phyloP scores from a whole-genome alignment of 2,329 filamentous ascomycete species.

The Fusarium nodosum region DNA sequence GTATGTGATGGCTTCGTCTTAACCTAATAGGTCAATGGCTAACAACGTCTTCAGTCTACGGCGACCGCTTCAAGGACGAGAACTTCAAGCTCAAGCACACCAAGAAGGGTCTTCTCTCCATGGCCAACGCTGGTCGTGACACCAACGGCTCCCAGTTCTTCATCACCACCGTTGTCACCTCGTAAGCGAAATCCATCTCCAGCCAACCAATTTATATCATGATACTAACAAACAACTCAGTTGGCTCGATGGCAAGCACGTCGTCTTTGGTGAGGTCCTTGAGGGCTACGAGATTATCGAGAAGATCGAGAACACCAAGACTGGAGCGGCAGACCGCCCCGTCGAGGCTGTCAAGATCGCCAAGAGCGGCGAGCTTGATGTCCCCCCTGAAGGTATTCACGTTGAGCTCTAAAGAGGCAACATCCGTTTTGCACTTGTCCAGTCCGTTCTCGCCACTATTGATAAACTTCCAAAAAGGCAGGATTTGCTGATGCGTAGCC shows the following conservation, averaged over 20 bases:
- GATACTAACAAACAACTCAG: slow-evolving; percentile 55
- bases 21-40: slow-evolving; percentile 35
- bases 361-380: slow-evolving; percentile 86
- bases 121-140: slow-evolving; percentile 87
- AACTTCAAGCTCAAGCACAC: slow-evolving; percentile 96
- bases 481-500: slow-evolving; percentile 55
- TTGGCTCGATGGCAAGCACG: slow-evolving; percentile 87
- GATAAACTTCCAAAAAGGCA: slow-evolving; percentile 29
- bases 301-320: slow-evolving; percentile 80
- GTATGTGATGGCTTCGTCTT: slow-evolving; percentile 60
- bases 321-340: slow-evolving; percentile 75
- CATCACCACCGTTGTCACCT: slow-evolving; percentile 86
- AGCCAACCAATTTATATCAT: background rate
- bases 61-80: slow-evolving; percentile 86
- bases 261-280: slow-evolving; percentile 90
- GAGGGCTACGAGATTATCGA: slow-evolving; percentile 87
- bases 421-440: slow-evolving; percentile 45
- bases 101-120: slow-evolving; percentile 86
- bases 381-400: slow-evolving; percentile 93
- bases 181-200: slow-evolving; percentile 62
- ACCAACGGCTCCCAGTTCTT: slow-evolving; percentile 94
- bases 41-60: slow-evolving; percentile 73
- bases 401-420: slow-evolving; percentile 78
- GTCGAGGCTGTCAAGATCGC: slow-evolving; percentile 77
- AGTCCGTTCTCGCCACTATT: slow-evolving; percentile 43